phyloP scores from a whole-genome alignment of 176 grass and related monocot species.

The Juncus inflexus region DNA sequence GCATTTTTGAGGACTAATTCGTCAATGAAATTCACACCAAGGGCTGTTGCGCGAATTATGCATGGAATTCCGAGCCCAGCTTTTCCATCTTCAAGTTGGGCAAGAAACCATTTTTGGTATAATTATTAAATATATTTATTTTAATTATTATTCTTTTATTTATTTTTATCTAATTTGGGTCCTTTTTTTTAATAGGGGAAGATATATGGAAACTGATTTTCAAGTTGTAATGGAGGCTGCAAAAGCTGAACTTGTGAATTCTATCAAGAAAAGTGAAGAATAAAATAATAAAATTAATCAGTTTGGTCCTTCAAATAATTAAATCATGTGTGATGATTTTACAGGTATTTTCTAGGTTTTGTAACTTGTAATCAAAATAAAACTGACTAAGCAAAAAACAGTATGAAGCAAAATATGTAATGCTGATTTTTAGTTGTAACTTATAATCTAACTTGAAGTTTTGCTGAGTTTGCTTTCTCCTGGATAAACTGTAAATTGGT shows the following conservation, averaged over 20 bases:
- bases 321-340: not conserved
- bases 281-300: constrained; percentile 30
- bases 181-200: constrained; percentile 42
- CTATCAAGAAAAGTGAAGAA: constrained; percentile 51
- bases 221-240: constrained; percentile 82
- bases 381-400: too few species aligned
- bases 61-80: constrained; percentile 75
- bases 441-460: too few species aligned
- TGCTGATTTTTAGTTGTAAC: too few species aligned
- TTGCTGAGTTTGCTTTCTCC: too few species aligned
- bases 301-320: not conserved
- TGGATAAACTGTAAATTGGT: too few species aligned
- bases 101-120: constrained; percentile 86
- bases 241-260: constrained; percentile 74
- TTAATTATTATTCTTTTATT: not conserved
- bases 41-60: constrained; percentile 90
- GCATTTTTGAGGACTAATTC: constrained; percentile 93
- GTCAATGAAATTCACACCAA: constrained; percentile 70
- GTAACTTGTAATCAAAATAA: not conserved
- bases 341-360: constrained; percentile 18
- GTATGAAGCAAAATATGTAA: too few species aligned
- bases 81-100: constrained; percentile 75
- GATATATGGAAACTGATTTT: constrained; percentile 86
- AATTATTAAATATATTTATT: constrained; percentile 6
- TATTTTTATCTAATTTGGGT: not conserved